phyloP scores from a whole-genome alignment of 352 stramenopile genomes.

The Globisporangium alternatum region DNA sequence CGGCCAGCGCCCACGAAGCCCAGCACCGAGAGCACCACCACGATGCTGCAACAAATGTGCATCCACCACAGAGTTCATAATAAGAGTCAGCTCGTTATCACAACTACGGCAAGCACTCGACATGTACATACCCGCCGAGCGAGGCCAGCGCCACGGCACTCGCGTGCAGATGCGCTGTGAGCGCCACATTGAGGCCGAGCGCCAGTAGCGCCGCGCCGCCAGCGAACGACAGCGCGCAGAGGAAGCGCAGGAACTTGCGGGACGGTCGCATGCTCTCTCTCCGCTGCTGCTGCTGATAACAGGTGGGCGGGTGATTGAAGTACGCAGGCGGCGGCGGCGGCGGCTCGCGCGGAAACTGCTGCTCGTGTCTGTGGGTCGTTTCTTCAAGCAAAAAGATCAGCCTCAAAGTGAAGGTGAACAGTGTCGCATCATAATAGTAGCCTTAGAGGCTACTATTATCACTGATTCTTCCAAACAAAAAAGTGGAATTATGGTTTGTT shows the following conservation, averaged over 20 bases:
- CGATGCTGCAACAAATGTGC: constrained; percentile 13
- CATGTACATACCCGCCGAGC: constrained; percentile 30
- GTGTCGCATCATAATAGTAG: no score
- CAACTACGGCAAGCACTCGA: no score
- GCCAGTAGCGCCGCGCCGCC: constrained; percentile 47
- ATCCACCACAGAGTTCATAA: constrained; percentile 10
- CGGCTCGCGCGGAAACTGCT: background rate
- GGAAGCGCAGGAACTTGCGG: constrained; percentile 51
- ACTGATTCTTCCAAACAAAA: no score
- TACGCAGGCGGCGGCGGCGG: background rate
- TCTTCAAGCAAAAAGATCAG: background rate
- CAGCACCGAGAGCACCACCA: constrained; percentile 51
- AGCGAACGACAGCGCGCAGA: constrained; percentile 56
- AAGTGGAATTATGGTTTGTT: no score
- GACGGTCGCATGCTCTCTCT: constrained; percentile 49
- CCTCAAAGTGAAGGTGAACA: background rate
- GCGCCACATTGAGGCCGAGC: constrained; percentile 51
- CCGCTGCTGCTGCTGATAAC: background rate
- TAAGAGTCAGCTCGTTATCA: background rate
- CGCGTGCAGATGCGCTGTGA: constrained; percentile 43
- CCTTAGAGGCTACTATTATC: no score
- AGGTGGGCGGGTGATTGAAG: background rate
- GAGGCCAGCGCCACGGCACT: constrained; percentile 45
- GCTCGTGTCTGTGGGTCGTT: background rate
- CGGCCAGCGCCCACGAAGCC: constrained; percentile 60